Base-by-base conservation (phyloP, 768 basidiomycete genomes). In the Termitomyces sp. region DNA sequence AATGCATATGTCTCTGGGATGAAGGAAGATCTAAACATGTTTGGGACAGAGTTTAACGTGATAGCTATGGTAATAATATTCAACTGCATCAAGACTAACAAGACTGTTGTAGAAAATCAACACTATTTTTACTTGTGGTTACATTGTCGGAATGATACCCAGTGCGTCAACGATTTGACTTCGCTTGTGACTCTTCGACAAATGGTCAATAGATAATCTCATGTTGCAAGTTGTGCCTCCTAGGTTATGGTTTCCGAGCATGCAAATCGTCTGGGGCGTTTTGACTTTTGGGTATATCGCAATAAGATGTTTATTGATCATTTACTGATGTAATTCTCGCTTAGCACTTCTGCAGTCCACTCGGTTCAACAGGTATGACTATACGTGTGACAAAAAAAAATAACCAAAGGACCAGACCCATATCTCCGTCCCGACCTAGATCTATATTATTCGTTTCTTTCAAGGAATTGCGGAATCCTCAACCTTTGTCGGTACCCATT, bases 1-100 rank as follows among this genome's bases (percentile, higher is more conserved):
- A 90, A 90, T 68, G 88, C 88, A 11, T 89, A 87, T 68, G 85
- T 88, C n/a, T 87, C 85, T 5, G 88, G 88, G 6, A 88, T 91
- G 87, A 84, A 79, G 60, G 85, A 89, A 68, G 87, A 87, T 22
- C 74, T 90, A 38, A 62, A 77, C 56, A 86, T 88, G 84, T 67
- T 74, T 44, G 86, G 85, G 40, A 84, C 78, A 41, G 76, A 89
- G 48, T 81, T 82, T 65, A 87, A 89, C 64, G 79, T 81, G 52
- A 60, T 74, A 41, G 24, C n/a, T 24, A 7, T 14, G n/a, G 22
- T 35, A 43, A 24, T 47, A 4, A 24, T 47, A 4, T 26, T 11
- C 6, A 14, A 6, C 16, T 3, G 9, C 5, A 49, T 43, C 9
- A 24, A 51, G 32, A 40, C 36, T 50, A 26, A 57, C 33, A 14